Percentiles rank a stretch among this genome's conserved stretches.
Conservation (phyloP, 164 flowering plant species). For the Tinospora cordifolia region DNA sequence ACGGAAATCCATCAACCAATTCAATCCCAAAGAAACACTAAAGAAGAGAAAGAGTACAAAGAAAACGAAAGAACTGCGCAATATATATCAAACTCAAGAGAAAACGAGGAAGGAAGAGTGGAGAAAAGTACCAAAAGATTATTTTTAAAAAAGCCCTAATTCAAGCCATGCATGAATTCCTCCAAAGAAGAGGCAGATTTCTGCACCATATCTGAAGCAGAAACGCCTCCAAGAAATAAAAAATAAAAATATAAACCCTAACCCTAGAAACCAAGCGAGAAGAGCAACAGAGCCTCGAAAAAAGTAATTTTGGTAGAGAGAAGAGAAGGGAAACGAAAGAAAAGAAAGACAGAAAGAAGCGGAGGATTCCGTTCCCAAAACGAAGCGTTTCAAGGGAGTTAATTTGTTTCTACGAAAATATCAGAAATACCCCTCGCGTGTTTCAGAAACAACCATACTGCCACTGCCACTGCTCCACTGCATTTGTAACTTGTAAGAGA, state of each 20-base stretch:
- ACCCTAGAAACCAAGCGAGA: constrained; percentile 14
- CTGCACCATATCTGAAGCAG: constrained; percentile 24
- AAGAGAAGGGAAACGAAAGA: neutral
- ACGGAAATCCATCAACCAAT: neutral
- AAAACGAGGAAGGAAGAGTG: constrained; percentile 3
- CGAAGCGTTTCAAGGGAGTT: neutral
- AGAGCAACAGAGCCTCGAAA: neutral
- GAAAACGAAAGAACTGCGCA: neutral
- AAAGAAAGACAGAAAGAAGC: constrained; percentile 2
- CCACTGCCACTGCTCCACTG: neutral
- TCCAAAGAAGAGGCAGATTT: constrained; percentile 6
- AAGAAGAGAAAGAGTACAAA: neutral
- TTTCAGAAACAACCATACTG: neutral
- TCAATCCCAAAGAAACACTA: neutral
- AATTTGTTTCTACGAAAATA: neutral
- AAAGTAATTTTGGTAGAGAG: constrained; percentile 9
- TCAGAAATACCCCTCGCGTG: neutral
- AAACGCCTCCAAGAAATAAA: constrained; percentile 15
- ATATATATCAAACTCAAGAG: neutral
- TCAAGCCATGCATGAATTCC: constrained; percentile 14
- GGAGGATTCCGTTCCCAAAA: neutral
- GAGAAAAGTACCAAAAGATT: constrained; percentile 8
- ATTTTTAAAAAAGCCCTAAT: constrained; percentile 7
- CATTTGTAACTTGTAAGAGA: too few relatives aligned
- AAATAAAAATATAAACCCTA: constrained; percentile 24